Percentiles rank a stretch among this genome's conserved stretches.
Evolutionary conservation across 768 basidiomycete genomes (phyloP).

Genomic region (Multifurca ochricompacta): DNA sequence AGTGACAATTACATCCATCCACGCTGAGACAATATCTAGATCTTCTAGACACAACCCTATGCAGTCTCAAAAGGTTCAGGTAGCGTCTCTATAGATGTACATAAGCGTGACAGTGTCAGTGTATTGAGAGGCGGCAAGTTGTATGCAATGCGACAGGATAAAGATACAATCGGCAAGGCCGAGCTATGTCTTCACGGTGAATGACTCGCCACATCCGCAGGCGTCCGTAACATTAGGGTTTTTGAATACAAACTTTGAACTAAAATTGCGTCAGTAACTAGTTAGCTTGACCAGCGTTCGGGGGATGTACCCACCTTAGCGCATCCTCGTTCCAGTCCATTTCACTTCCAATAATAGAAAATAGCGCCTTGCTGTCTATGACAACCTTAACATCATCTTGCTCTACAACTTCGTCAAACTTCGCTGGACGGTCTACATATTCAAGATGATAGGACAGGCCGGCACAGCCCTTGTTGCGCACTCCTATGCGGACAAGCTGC

Average conservation of each 20-base stretch:
- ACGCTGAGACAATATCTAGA: no score
- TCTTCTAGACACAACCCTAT: no score
- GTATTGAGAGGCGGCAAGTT: neutral
- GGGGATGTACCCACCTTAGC: conserved; percentile 54
- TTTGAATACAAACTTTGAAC: conserved; percentile 75
- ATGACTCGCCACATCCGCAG: conserved; percentile 93
- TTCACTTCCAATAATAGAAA: conserved; percentile 96
- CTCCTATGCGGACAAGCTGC: conserved; percentile 89
- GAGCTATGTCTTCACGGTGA: conserved; percentile 44
- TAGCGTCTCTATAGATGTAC: conserved; percentile 1
- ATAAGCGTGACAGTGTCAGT: neutral
- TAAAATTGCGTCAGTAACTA: conserved; percentile 25
- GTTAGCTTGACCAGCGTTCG: neutral
- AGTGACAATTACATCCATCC: no score
- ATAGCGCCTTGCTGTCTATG: conserved; percentile 94
- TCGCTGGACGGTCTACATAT: conserved; percentile 82
- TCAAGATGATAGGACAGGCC: conserved; percentile 88
- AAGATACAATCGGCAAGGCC: conserved; percentile 2
- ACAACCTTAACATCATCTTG: conserved; percentile 92
- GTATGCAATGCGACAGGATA: neutral
- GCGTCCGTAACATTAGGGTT: conserved; percentile 94
- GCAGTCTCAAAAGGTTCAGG: neutral
- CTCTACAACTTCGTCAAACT: conserved; percentile 94
- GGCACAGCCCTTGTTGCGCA: conserved; percentile 96
- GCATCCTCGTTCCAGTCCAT: conserved; percentile 98